Base-by-base conservation (phyloP, 2,329 filamentous ascomycete genomes). In the Hymenoscyphus fraxineus region DNA sequence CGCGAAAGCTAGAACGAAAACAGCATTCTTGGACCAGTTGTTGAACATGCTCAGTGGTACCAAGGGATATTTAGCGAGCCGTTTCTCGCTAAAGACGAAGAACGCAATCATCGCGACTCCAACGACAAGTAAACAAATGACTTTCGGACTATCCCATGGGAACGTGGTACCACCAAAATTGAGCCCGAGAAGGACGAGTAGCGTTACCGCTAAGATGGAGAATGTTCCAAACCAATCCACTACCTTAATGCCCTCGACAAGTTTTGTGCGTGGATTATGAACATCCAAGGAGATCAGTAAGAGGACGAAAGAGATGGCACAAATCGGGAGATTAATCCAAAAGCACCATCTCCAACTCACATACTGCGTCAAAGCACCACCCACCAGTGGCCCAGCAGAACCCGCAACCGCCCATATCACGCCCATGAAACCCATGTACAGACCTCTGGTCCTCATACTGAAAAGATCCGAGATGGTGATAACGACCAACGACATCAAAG, bases 101-200 rank as follows among this genome's bases (percentile, higher is more conserved):
- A 68, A 41, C 2, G 55, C 35, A 4, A 90, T 81, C 15, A 84
- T 79, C 44, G 89, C 65, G 39, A 84, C 72, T 27, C 92, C 92
- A 69, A 94, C 92, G 59, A 94, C 78, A 68, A 96, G 82, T 35
- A 96, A 81, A 72, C 90, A 93, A 70, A 96, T 83, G 39, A 93
- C 89, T 0, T 85, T 88, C 1, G 89, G 81, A 0, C 90, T 93
- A 61, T 78, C 77, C 92, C 92, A 96, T 15, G 35, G 87, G 67
- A 85, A 85, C 40, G 81, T 80, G 59, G 91, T 83, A 60, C 91
- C 92, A 62, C 92, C 93, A 67, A 93, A 91, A 71, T 95, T 88
- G 6, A 96, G 84, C 1, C 92, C 92, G 47, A 96, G 85, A 2
- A 96, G 84, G 69, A 96, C 82, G 89, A 95, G 92, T 35, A 95